phyloP scores from a whole-genome alignment of 2,329 filamentous ascomycete species.

The Pseudogymnoascus pannorum region DNA sequence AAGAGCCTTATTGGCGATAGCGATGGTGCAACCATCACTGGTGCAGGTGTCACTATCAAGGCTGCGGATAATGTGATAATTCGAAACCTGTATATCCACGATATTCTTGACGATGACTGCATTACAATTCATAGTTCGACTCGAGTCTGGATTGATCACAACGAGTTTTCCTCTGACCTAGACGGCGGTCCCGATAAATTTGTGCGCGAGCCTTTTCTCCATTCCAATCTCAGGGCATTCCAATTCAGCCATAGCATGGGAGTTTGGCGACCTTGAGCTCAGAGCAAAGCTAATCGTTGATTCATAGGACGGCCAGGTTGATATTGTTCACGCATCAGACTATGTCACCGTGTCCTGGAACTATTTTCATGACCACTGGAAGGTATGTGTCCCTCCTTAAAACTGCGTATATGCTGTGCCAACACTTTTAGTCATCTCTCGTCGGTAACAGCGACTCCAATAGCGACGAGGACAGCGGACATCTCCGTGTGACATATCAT shows the following conservation, averaged over 20 bases:
- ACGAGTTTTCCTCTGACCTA: constrained; percentile 33
- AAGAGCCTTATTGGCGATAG: constrained; percentile 41
- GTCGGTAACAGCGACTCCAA: constrained; percentile 26
- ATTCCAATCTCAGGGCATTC: neutral
- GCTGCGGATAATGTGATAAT: constrained; percentile 47
- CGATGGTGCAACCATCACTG: constrained; percentile 31
- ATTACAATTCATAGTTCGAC: constrained; percentile 41
- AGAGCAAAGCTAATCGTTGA: constrained; percentile 13
- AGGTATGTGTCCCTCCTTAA: constrained; percentile 12
- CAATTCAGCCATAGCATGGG: neutral
- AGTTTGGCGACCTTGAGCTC: neutral
- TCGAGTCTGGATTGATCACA: constrained; percentile 43
- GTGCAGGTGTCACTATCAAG: constrained; percentile 41
- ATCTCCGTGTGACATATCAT: constrained; percentile 23
- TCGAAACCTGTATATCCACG: constrained; percentile 46
- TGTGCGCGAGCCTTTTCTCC: neutral
- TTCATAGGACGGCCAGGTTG: constrained; percentile 36
- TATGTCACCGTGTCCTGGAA: constrained; percentile 37
- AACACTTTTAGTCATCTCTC: constrained; percentile 17
- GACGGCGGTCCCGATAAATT: constrained; percentile 34
- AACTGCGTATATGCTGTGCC: neutral
- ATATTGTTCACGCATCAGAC: constrained; percentile 39
- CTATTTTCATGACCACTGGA: constrained; percentile 37
- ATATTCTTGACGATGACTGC: constrained; percentile 43
- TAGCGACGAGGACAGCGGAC: constrained; percentile 22